Base-by-base conservation (phyloP, 352 stramenopile genomes). In the Phytopythium litorale region DNA sequence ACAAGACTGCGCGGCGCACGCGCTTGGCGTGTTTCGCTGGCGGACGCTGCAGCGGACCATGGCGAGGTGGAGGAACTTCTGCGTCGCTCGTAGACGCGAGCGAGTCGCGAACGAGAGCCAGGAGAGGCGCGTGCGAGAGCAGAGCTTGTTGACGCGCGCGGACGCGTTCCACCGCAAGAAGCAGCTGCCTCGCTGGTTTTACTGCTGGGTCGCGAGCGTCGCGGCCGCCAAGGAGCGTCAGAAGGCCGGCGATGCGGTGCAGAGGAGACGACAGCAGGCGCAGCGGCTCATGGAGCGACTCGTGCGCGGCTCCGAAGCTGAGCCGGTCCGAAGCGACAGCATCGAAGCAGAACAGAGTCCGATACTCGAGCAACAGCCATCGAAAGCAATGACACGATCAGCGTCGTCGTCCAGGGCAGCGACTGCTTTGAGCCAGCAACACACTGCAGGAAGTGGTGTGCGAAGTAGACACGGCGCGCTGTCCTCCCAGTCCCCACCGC, bases 101-200 rank as follows among this genome's bases (percentile, higher is more conserved):
- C 33, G 54, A 11, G 4, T 59, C 19, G 49, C 28, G 19, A 59
- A 23, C 32, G 65, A 72, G 43, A 72, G 66, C 21, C 48, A 49
- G 4, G 51, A 32, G 16, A 23, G 46, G 15, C 56, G 77, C 28
- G 38, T 76, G 33, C 60, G 30, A 3, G 65, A 74, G 21, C 73
- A 76, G 63, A 45, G 54, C 7, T 13, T 58, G 6, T 5, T 16
- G 7, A 28, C 43, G 2, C 61, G 59, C 37, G 82, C 79, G 0
- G 60, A 72, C 11, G 33, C 56, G 13, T 84, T 88, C 56, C 60
- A 70, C 59, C 72, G 78, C 4, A 38, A 54, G 4, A 79, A 67
- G 40, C 65, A 63, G 21, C 53, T 91, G 21, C 69, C 79, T 0
- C 57, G 55, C 30, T 84, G 66, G 76, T 89, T 91, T 56, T 81